Evolutionary conservation across 805 yeast genomes (phyloP).

Genomic region (Pichia ethanolica): DNA sequence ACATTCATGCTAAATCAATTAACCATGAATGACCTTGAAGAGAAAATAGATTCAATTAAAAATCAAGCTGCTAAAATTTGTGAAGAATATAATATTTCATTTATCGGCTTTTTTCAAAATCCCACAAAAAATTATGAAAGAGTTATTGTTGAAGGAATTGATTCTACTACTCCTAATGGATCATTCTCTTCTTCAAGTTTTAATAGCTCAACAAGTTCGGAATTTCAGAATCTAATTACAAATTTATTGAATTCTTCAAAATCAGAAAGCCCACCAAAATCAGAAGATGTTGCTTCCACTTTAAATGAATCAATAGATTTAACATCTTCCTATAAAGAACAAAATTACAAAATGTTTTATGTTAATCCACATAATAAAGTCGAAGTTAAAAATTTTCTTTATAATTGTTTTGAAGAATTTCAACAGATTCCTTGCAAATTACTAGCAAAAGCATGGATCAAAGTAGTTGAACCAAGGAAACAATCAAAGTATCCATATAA

Average conservation of each 20-base stretch:
- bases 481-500: slow-evolving; percentile 60
- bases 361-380: slow-evolving; percentile 16
- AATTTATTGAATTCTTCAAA: background rate
- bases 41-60: background rate
- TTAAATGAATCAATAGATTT: too few species aligned
- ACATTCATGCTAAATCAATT: too few species aligned
- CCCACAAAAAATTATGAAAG: slow-evolving; percentile 1
- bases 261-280: too few species aligned
- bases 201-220: slow-evolving; percentile 1
- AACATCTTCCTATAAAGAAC: background rate
- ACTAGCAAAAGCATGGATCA: slow-evolving; percentile 64
- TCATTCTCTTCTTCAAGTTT: slow-evolving; percentile 1
- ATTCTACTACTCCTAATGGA: slow-evolving; percentile 1
- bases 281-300: too few species aligned
- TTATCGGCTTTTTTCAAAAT: slow-evolving; percentile 11
- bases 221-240: slow-evolving; percentile 3
- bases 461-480: slow-evolving; percentile 55
- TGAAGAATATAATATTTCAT: slow-evolving; percentile 4
- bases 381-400: slow-evolving; percentile 19
- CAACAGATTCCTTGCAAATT: slow-evolving; percentile 52
- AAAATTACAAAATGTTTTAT: slow-evolving; percentile 8
- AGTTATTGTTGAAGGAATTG: slow-evolving; percentile 2
- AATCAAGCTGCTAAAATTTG: slow-evolving; percentile 4
- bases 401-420: slow-evolving; percentile 30
- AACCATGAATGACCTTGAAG: background rate